Evolutionary conservation across 768 basidiomycete species (phyloP), one percentile per base, ranked within the genome.

Genomic region (Ephemerocybe angulata): DNA sequence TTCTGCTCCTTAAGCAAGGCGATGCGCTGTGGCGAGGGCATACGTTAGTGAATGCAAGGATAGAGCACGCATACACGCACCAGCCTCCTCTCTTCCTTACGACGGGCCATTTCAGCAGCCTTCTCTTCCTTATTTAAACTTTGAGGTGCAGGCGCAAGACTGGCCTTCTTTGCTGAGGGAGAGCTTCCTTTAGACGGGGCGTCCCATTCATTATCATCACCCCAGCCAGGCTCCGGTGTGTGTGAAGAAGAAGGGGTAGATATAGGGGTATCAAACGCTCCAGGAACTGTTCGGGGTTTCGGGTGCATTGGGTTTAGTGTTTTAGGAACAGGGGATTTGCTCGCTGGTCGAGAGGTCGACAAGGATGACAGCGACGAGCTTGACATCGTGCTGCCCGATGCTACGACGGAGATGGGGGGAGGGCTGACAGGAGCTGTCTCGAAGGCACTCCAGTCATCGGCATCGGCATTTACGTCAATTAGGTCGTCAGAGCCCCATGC

Each of bases 381-480:
- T 55, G 53, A 44, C 25, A 46, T 25, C 25, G 46, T 37, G 37
- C 52, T 33, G 42, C 53, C 42, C 37, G 58, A 29, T 42, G 55
- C 43, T 44, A 54, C 46, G 31, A 27, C 8, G n/a, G n/a, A n/a
- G 33, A 35, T 35, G 35, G 44, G 12, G 37, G 57, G 31, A 66
- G n/a, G 63, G 66, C 48, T 42, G 21, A 67, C 58, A 24, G 72
- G 71, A n/a, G 78, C 80, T 53, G 81, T 81, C 67, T 92, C 89
- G 60, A 93, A 93, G n/a, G 85, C 87, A 65, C 95, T 89, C 95
- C 95, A 99, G 65, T 98, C 96, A 62, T 87, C 95, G 24, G 86
- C 82, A 62, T 98, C 95, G 0, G 90, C 93, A 63, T 93, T 87
- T 3, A 98, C 86, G 64, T 99, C 94, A 67, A 98, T 96, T 54